Base-by-base conservation (phyloP, 2,329 filamentous ascomycete species). In the Bisporella sp. region DNA sequence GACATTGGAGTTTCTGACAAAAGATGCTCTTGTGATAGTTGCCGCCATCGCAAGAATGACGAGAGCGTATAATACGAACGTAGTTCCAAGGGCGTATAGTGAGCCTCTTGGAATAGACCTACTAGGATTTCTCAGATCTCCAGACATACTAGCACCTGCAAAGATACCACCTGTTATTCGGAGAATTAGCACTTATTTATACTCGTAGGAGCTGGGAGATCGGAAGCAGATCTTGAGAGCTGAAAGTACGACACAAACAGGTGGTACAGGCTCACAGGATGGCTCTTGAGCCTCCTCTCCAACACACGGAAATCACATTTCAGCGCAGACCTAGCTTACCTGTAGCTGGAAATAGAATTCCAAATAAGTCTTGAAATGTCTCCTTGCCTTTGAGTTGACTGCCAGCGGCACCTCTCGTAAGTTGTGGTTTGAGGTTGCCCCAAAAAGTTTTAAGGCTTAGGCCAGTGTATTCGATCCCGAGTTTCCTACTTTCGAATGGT, bases 101-200 rank as follows among this genome's bases (percentile, higher is more conserved):
- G 89, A 95, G n/a, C 89, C 89, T 54, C 81, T 84, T 0, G 89
- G 89, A 48, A 95, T 95, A 1, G 88, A 81, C 65, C 84, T 88
- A 73, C 87, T 92, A 0, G 89, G 89, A 55, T 89, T 84, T 54
- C 79, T 85, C 46, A 95, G 68, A 64, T 95, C 89, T 13, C 89
- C 89, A 6, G 89, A 95, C 89, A 95, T 95, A 59, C 87, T 92
- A 5, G 89, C 89, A 13, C 90, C 90, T 52, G 81, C 76, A 64
- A 80, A 78, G 54, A 79, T 82, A 29, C 77, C 76, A 3, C 71
- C 77, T 21, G 21, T 21, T 3, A 21, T 21, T 21, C 21, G 21
- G 21, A 3, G 21, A 21, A 21, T 21, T 21, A 21, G 21, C 3
- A 21, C 21, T 21, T 21, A 21, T 21, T 21, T 21, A 21, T 21